phyloP scores from a whole-genome alignment of 164 flowering plant genomes.

The Piper longum region DNA sequence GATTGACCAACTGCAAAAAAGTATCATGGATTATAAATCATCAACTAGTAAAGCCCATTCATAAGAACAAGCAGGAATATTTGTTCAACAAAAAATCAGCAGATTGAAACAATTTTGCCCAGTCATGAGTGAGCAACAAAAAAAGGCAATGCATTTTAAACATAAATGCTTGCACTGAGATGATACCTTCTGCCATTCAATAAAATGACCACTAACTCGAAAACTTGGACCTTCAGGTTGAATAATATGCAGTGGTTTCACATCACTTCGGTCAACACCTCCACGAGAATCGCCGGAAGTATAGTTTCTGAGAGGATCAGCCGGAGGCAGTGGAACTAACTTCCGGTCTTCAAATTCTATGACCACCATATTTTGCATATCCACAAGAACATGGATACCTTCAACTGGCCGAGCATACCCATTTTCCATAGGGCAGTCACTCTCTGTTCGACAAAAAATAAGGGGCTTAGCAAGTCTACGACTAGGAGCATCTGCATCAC shows the following conservation, averaged over 20 bases:
- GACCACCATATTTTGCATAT: constrained; percentile 85
- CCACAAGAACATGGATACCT: constrained; percentile 70
- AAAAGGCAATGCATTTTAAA: no score
- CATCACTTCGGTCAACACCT: constrained; percentile 85
- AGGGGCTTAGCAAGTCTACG: constrained; percentile 86
- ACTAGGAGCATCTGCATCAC: constrained; percentile 48
- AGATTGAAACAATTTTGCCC: no score
- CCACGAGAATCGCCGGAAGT: constrained; percentile 79
- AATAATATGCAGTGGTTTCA: constrained; percentile 68
- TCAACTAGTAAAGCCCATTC: no score
- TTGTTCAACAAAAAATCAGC: no score
- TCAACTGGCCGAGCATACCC: constrained; percentile 96
- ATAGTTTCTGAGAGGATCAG: constrained; percentile 83
- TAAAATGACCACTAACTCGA: constrained; percentile 63
- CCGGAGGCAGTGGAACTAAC: constrained; percentile 82
- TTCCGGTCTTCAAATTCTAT: constrained; percentile 85
- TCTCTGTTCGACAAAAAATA: constrained; percentile 72
- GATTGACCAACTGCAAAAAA: no score
- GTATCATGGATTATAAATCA: no score
- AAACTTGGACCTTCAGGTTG: constrained; percentile 96
- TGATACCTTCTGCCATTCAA: constrained; percentile 82
- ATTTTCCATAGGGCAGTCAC: constrained; percentile 94
- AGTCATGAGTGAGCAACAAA: no score
- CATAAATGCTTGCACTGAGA: neutral
- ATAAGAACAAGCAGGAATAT: no score